These are phyloP conservation scores for Globisporangium nagaii DNA, from an alignment of 352 stramenopile species.

Conservation along the genomic window DNA sequence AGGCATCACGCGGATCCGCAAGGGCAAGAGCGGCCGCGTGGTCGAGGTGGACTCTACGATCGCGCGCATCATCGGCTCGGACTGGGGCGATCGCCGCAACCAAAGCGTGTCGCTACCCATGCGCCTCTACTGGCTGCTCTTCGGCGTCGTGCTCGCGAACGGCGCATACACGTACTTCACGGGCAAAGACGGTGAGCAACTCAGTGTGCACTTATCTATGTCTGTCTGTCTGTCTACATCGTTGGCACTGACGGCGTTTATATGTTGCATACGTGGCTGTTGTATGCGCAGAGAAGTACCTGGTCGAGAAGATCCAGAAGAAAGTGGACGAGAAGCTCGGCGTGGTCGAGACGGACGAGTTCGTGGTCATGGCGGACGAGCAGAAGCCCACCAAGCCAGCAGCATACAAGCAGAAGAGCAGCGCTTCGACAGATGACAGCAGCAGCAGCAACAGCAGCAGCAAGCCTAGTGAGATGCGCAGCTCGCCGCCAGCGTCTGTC, in stretches of 20 bases:
- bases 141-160: constrained; percentile 49
- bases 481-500: constrained; percentile 13
- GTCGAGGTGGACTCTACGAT: constrained; percentile 53
- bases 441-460: not conserved
- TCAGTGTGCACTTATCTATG: no score
- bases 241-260: no score
- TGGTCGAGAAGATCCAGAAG: constrained; percentile 48
- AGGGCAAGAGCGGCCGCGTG: constrained; percentile 23
- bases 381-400: not conserved
- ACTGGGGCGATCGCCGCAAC: constrained; percentile 66
- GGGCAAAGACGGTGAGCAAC: constrained; percentile 44
- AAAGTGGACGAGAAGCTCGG: constrained; percentile 52
- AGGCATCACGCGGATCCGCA: constrained; percentile 32
- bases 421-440: not conserved
- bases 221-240: no score
- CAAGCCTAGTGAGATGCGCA: not conserved
- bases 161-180: constrained; percentile 50
- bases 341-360: constrained; percentile 40
- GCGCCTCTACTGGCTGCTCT: constrained; percentile 70
- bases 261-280: not conserved
- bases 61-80: constrained; percentile 63
- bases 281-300: constrained; percentile 36
- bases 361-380: constrained; percentile 22
- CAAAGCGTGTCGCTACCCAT: constrained; percentile 62
- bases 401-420: not conserved